These are phyloP conservation scores for Rhododendron henanense DNA, from an alignment of 148 eudicot species.

Conservation along the genomic window DNA sequence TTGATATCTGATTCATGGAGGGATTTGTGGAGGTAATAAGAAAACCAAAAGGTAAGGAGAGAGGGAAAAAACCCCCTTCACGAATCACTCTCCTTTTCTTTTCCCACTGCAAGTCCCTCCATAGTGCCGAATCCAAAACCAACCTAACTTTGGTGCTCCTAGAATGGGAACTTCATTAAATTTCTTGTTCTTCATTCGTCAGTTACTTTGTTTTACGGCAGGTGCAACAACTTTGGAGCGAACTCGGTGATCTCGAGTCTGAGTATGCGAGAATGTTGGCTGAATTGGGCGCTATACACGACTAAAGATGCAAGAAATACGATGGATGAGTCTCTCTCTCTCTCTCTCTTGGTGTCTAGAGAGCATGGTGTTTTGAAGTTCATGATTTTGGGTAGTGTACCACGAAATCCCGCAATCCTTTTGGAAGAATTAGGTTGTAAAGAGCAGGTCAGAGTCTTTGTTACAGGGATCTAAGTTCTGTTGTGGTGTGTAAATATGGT, in stretches of 20 bases:
- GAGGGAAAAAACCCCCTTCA: neutral
- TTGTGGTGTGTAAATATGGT: too few relatives aligned
- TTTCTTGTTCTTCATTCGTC: neutral
- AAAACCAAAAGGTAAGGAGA: neutral
- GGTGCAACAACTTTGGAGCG: constrained; percentile 4
- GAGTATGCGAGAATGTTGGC: constrained; percentile 3
- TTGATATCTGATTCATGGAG: neutral
- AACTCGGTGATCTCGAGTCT: constrained; percentile 2
- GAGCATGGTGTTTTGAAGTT: neutral
- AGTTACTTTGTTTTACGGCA: neutral
- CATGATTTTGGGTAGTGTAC: neutral
- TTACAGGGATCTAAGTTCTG: too few relatives aligned
- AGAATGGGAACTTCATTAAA: neutral
- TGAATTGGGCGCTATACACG: neutral
- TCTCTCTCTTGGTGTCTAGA: neutral
- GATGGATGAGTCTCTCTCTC: neutral
- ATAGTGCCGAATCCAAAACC: neutral
- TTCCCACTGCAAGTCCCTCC: neutral
- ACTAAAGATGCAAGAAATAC: neutral
- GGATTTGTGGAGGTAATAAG: neutral
- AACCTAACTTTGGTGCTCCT: neutral
- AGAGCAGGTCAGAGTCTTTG: neutral
- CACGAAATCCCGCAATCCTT: neutral
- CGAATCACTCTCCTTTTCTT: neutral
- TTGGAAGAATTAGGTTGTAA: neutral